A percentile compares a stretch with the other conserved stretches of the same genome.
phyloP scores from a whole-genome alignment of 1,284 basidiomycete species.

The Boletus mariae region DNA sequence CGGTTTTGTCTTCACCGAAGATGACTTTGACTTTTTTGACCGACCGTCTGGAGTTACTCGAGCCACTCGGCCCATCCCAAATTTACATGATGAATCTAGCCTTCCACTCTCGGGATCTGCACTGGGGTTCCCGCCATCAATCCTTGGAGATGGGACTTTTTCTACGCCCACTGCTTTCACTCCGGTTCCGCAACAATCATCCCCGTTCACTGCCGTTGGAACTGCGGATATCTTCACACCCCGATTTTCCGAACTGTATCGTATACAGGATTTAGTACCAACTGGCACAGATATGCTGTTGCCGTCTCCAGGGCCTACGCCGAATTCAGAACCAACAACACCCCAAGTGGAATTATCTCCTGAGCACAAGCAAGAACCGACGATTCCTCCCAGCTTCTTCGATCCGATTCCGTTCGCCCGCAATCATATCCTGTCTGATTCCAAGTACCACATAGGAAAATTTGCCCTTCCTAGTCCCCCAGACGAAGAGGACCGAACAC shows the following conservation, averaged over 20 bases:
- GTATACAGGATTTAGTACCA: slow-evolving; percentile 17
- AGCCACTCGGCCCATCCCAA: slow-evolving; percentile 9
- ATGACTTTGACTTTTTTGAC: slow-evolving; percentile 78
- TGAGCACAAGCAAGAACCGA: slow-evolving; percentile 12
- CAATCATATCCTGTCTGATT: slow-evolving; percentile 57
- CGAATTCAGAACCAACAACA: slow-evolving; percentile 47
- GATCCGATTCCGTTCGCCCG: slow-evolving; percentile 68
- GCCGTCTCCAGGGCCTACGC: slow-evolving; percentile 41
- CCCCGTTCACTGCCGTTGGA: slow-evolving; percentile 29
- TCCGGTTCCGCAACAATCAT: slow-evolving; percentile 23
- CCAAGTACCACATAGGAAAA: slow-evolving; percentile 71
- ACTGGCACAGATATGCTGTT: slow-evolving; percentile 35
- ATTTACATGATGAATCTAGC: slow-evolving; percentile 18
- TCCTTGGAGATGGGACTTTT: slow-evolving; percentile 29
- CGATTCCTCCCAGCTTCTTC: slow-evolving; percentile 38
- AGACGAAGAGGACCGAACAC: slow-evolving; percentile 43
- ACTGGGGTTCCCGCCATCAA: slow-evolving; percentile 32
- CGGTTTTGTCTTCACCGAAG: slow-evolving; percentile 73
- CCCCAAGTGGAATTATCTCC: slow-evolving; percentile 46
- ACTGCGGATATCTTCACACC: slow-evolving; percentile 32
- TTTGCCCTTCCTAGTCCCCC: slow-evolving; percentile 67
- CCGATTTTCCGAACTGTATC: slow-evolving; percentile 25
- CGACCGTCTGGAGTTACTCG: slow-evolving; percentile 36
- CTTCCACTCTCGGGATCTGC: slow-evolving; percentile 28
- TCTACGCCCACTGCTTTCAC: slow-evolving; percentile 27